A percentile compares a stretch with the other conserved stretches of the same genome.
These are phyloP conservation scores for Stygiomarasmius scandens DNA, from an alignment of 1,284 basidiomycete genomes.

Conservation along the genomic window DNA sequence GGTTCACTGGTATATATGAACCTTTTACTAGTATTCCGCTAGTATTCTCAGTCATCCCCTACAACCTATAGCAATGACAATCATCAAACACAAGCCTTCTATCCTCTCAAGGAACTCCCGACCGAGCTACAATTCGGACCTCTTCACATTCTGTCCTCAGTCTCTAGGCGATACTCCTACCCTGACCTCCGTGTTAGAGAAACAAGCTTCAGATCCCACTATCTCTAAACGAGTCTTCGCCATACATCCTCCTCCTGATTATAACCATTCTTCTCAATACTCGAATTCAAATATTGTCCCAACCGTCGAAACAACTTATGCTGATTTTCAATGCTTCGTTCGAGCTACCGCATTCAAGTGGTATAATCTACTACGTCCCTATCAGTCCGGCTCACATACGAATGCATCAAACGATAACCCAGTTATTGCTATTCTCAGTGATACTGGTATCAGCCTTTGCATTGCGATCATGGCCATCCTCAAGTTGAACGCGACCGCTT, in stretches of 20 bases:
- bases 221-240: constrained; percentile 13
- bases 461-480: constrained; percentile 14
- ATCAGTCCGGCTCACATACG: neutral
- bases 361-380: constrained; percentile 1
- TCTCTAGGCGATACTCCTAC: constrained; percentile 7
- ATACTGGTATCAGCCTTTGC: constrained; percentile 15
- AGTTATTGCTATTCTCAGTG: constrained; percentile 13
- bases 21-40: too few species aligned
- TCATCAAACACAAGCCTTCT: too few species aligned
- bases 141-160: constrained; percentile 9
- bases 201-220: constrained; percentile 13
- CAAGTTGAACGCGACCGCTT: constrained; percentile 14
- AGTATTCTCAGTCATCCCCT: too few species aligned
- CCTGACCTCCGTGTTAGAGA: constrained; percentile 15
- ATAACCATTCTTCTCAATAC: too few species aligned
- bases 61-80: too few species aligned
- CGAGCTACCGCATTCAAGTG: constrained; percentile 7
- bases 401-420: constrained; percentile 6
- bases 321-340: constrained; percentile 11
- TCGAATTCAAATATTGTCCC: neutral
- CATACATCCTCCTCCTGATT: constrained; percentile 13
- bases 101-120: too few species aligned
- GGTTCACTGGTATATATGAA: too few species aligned
- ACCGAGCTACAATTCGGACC: neutral
- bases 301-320: constrained; percentile 15